Percentiles rank a stretch among this genome's conserved stretches.
Evolutionary conservation across 371 early-diverging fungal genomes (phyloP).

Genomic region (Circinella minor): DNA sequence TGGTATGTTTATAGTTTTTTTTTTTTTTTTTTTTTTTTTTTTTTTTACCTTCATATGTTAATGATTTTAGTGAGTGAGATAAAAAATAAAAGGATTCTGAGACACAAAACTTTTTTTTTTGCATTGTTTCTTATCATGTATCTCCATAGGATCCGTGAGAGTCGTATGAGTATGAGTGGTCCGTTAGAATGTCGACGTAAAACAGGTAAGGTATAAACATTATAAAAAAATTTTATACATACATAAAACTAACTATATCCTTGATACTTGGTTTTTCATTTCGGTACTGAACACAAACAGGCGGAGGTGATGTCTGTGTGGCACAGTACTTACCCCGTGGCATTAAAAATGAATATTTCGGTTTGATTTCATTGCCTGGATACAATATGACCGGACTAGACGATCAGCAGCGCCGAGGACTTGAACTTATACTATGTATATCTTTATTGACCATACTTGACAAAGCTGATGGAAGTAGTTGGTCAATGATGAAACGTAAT

Average conservation of each 20-base stretch:
- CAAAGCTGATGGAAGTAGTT: constrained; percentile 40
- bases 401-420: constrained; percentile 25
- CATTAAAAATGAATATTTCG: constrained; percentile 50
- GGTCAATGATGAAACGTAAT: constrained; percentile 19
- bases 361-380: constrained; percentile 40
- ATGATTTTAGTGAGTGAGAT: background rate
- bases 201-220: constrained; percentile 24
- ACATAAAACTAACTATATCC: background rate
- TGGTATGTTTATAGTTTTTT: constrained; percentile 29
- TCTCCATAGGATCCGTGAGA: constrained; percentile 40
- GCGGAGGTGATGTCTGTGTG: constrained; percentile 43
- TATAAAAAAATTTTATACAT: background rate
- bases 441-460: constrained; percentile 48
- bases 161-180: constrained; percentile 39
- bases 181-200: constrained; percentile 44
- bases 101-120: background rate
- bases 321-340: constrained; percentile 49
- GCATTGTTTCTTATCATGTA: too few species aligned
- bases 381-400: constrained; percentile 40
- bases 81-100: background rate
- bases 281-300: background rate
- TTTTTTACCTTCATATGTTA: background rate
- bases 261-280: background rate
- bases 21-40: background rate
- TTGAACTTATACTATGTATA: constrained; percentile 36